phyloP scores from a whole-genome alignment of 2,329 filamentous ascomycete genomes.

The Sporothrix brasiliensis region DNA sequence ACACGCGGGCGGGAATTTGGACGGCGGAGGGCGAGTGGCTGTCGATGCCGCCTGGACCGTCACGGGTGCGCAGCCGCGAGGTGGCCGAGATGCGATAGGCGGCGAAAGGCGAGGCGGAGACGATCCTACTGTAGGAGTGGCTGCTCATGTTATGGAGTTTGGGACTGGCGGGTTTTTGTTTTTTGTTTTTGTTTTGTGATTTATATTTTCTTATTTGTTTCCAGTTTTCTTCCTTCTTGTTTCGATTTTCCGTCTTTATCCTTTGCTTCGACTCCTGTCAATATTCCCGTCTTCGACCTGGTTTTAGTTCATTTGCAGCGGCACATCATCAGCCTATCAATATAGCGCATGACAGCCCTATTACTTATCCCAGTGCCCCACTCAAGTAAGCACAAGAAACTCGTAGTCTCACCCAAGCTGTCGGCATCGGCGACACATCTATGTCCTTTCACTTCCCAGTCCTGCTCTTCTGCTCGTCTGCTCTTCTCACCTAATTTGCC shows the following conservation, averaged over 20 bases:
- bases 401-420: background rate
- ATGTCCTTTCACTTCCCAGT: too few species aligned
- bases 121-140: background rate
- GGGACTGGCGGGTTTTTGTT: background rate
- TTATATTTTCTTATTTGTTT: background rate
- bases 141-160: slow-evolving; percentile 1
- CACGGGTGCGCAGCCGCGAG: slow-evolving; percentile 46
- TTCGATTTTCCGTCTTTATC: background rate
- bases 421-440: too few species aligned
- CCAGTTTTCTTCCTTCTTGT: background rate
- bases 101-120: background rate
- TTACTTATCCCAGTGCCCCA: background rate
- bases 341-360: slow-evolving; percentile 22
- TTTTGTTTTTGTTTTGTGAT: background rate
- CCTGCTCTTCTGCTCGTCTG: too few species aligned
- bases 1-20: slow-evolving; percentile 76
- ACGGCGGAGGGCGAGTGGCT: slow-evolving; percentile 65
- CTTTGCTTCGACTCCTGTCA: background rate
- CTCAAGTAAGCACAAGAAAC: background rate
- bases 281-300: slow-evolving; percentile 13
- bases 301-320: background rate
- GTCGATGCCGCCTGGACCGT: slow-evolving; percentile 65
- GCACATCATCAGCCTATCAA: slow-evolving; percentile 17
- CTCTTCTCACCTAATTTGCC: background rate
- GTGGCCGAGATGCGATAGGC: slow-evolving; percentile 29